These are phyloP conservation scores for Pythium volutum DNA, from an alignment of 352 stramenopile genomes.

Conservation along the genomic window DNA sequence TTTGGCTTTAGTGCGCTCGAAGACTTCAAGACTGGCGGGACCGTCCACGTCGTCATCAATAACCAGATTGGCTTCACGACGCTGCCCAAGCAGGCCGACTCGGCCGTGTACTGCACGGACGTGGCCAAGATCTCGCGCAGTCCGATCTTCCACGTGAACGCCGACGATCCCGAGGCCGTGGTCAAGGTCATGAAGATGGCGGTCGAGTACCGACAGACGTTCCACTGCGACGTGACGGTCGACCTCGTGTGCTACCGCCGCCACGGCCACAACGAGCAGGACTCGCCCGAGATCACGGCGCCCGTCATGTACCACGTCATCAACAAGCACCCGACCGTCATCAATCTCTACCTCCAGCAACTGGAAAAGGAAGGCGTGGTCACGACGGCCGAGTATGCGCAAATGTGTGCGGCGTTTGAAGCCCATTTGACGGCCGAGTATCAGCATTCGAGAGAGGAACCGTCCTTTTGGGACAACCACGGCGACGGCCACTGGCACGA, in stretches of 20 bases:
- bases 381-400: constrained; percentile 37
- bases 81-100: constrained; percentile 95
- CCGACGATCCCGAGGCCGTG: constrained; percentile 95
- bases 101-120: constrained; percentile 97
- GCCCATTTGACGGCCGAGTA: constrained; percentile 62
- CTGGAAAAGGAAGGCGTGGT: constrained; percentile 56
- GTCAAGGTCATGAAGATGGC: constrained; percentile 92
- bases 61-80: constrained; percentile 99
- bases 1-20: constrained; percentile 87
- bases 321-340: constrained; percentile 79
- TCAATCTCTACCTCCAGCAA: constrained; percentile 76
- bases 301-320: constrained; percentile 91
- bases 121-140: constrained; percentile 96
- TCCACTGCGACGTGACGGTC: constrained; percentile 96
- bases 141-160: constrained; percentile 95
- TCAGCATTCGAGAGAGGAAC: constrained; percentile 59
- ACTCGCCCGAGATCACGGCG: constrained; percentile 86
- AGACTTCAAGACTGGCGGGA: constrained; percentile 96
- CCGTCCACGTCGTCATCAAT: constrained; percentile 99
- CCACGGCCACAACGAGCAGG: constrained; percentile 98
- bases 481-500: constrained; percentile 65
- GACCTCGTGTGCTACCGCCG: constrained; percentile 99
- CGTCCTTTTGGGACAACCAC: constrained; percentile 78
- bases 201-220: constrained; percentile 87
- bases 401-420: constrained; percentile 66